Percentiles rank a stretch among this genome's conserved stretches.
Evolutionary conservation across 225 moss, liverwort and hornwort genomes (phyloP).

Genomic region (Sphagnum contortum): DNA sequence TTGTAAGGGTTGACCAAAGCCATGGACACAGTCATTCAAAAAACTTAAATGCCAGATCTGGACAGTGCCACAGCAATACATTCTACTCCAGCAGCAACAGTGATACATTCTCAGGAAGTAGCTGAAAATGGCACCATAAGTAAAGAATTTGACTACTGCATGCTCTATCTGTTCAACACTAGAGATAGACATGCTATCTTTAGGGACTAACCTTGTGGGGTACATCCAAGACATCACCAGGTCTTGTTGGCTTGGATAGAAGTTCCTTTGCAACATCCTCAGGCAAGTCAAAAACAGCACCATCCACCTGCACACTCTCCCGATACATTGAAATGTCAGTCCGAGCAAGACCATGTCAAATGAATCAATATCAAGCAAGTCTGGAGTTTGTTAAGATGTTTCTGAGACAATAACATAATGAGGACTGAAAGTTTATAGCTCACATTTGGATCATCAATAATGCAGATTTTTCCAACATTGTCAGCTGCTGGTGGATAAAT

Average conservation of each 20-base stretch:
- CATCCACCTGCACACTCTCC: conserved; percentile 27
- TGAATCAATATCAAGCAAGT: not conserved
- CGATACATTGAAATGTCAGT: not conserved
- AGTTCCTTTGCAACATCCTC: conserved; percentile 65
- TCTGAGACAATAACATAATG: not conserved
- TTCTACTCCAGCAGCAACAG: not conserved
- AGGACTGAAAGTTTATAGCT: not conserved
- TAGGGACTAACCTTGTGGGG: conserved; percentile 44
- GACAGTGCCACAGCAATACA: not conserved
- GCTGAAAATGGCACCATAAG: not conserved
- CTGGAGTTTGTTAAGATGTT: not conserved
- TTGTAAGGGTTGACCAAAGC: too few species aligned
- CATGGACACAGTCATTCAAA: not conserved
- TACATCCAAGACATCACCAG: conserved; percentile 48
- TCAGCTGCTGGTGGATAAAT: conserved; percentile 60
- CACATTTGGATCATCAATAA: conserved; percentile 34
- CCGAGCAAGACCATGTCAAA: not conserved
- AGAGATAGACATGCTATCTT: too few species aligned
- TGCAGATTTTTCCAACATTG: conserved; percentile 64
- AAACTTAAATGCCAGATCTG: not conserved
- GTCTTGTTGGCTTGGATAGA: conserved; percentile 26
- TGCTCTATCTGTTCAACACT: not conserved
- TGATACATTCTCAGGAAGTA: not conserved
- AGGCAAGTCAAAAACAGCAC: conserved; percentile 75
- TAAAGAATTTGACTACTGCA: not conserved